These are phyloP conservation scores for Plectranthus barbatus DNA, from an alignment of 257 asterid genomes.

Conservation along the genomic window DNA sequence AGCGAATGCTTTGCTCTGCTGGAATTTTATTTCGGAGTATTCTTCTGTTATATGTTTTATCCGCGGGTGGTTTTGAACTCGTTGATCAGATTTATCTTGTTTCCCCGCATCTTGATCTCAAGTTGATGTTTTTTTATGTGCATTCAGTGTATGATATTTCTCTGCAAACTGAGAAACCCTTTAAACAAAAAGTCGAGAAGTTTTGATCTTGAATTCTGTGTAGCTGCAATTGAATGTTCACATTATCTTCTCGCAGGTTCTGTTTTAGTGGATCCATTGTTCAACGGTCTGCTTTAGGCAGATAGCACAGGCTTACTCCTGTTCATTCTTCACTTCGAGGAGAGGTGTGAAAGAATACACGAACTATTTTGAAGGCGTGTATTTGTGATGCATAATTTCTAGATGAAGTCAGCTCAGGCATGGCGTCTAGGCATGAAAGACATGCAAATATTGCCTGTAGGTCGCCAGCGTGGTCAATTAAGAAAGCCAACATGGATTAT, in stretches of 20 bases:
- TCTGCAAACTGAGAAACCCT: neutral
- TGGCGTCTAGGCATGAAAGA: constrained; percentile 90
- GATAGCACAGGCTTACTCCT: constrained; percentile 9
- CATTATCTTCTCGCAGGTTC: constrained; percentile 15
- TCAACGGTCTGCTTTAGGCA: constrained; percentile 16
- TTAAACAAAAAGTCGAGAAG: neutral
- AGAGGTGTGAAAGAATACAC: constrained; percentile 3
- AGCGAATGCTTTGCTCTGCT: no score
- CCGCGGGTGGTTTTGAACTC: no score
- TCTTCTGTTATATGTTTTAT: no score
- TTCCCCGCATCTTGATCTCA: no score
- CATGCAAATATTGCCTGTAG: constrained; percentile 59
- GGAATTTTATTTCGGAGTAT: no score
- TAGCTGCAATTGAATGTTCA: neutral
- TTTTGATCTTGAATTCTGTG: neutral
- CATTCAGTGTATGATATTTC: neutral
- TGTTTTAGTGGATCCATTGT: constrained; percentile 7
- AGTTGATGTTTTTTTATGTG: no score
- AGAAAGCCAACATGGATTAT: constrained; percentile 96
- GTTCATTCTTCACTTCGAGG: constrained; percentile 11
- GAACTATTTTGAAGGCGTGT: constrained; percentile 13
- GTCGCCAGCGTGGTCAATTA: constrained; percentile 78
- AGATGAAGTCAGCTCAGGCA: constrained; percentile 79
- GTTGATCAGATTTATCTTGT: no score
- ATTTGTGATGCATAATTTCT: constrained; percentile 43